Evolutionary conservation across 225 moss, liverwort and hornwort species (phyloP).

Genomic region (Climacium dendroides): DNA sequence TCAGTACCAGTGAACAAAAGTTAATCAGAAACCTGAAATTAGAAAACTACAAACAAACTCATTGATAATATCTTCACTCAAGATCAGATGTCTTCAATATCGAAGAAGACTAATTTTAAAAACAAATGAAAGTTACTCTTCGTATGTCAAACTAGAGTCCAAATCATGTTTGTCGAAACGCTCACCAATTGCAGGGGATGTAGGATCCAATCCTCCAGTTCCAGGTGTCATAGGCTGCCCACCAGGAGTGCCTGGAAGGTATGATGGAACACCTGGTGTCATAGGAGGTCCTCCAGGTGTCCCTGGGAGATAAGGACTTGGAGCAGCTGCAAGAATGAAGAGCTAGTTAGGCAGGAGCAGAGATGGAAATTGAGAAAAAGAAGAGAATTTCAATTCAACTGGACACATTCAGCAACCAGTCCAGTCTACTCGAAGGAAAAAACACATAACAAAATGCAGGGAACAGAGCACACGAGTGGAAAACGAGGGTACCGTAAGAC

Average conservation of each 20-base stretch:
- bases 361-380: background rate
- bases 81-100: background rate
- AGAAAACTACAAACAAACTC: background rate
- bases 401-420: background rate
- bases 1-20: background rate
- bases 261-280: constrained; percentile 91
- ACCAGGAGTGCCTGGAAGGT: constrained; percentile 82
- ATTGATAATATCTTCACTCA: background rate
- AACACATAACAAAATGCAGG: background rate
- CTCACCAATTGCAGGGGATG: constrained; percentile 90
- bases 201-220: constrained; percentile 77
- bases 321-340: constrained; percentile 49
- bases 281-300: constrained; percentile 94
- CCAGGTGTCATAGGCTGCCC: constrained; percentile 98
- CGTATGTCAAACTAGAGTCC: background rate
- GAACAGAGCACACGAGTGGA: background rate
- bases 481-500: constrained; percentile 37
- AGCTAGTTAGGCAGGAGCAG: background rate
- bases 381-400: background rate
- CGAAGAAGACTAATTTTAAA: background rate
- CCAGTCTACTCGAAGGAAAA: background rate
- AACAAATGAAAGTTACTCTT: background rate
- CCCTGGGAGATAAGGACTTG: constrained; percentile 85
- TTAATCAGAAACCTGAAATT: background rate
- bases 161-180: background rate